Base-by-base conservation (phyloP, 2,329 filamentous ascomycete genomes). In the Penicillium sp. region DNA sequence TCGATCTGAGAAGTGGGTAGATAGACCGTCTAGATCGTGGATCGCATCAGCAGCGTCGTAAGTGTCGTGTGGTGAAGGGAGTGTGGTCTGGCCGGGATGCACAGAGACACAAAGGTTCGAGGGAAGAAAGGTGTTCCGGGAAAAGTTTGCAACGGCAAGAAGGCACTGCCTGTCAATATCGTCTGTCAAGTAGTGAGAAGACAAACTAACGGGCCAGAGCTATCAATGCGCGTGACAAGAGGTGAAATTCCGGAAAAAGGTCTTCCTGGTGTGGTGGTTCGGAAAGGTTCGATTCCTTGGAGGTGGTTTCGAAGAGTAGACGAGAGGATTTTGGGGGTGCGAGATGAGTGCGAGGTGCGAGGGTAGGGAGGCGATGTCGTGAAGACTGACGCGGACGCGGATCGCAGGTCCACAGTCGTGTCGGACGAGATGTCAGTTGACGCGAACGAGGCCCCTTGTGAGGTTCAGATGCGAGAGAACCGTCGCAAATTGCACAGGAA, bases 401-500 rank as follows among this genome's bases (percentile, higher is more conserved):
- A 60, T 51, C n/a, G 57, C 53, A 61, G 55, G 35, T 34, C 25
- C 14, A 51, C 37, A 20, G 43, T 58, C 45, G 34, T 55, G 38
- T 38, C 38, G 20, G 37, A 48, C 43, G 4, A 5, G 35, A 12
- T 37, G 43, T 52, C 51, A 31, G 31, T 47, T 17, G 31, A 37
- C 38, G 42, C 22, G 47, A 45, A 15, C 14, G 34, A 51, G 52
- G 61, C 61, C 63, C 69, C 62, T 72, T 57, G 54, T 35, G 17
- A 42, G 28, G 34, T 20, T 25, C 37, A n/a, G 22, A 65, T 63
- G 12, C 35, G 51, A 54, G 57, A 64, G 61, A 55, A 54, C n/a
- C 48, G 48, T 61, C 67, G 72, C 67, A 68, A 69, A 57, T 71
- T 65, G 64, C 66, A 73, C 69, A 31, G 31, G 69, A 68, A 63